phyloP scores from a whole-genome alignment of 352 stramenopile species.

The Phytophthora sojae region DNA sequence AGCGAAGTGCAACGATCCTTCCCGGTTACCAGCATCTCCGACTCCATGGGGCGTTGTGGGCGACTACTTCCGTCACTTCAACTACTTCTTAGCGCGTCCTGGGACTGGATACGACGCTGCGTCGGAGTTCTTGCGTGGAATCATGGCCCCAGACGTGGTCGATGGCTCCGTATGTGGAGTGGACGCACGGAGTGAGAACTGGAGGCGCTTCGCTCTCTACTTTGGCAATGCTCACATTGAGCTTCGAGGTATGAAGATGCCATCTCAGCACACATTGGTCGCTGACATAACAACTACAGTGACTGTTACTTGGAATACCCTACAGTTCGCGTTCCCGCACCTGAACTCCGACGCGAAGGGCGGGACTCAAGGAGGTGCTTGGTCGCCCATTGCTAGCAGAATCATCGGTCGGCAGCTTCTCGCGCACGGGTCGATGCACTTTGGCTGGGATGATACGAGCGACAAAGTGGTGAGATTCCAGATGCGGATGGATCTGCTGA shows the following conservation, averaged over 20 bases:
- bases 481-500: background rate
- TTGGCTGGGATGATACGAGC: background rate
- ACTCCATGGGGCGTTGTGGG: background rate
- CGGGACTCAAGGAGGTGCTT: background rate
- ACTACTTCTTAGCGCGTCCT: background rate
- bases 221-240: background rate
- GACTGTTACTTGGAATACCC: background rate
- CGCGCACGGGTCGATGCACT: too few species aligned
- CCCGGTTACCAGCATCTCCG: too few species aligned
- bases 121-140: background rate
- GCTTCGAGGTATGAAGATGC: background rate
- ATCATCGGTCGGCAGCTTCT: too few species aligned
- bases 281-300: background rate
- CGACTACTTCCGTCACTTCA: background rate
- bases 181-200: background rate
- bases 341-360: background rate
- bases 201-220: background rate
- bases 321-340: background rate
- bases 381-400: background rate
- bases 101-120: background rate
- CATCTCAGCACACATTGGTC: background rate
- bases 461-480: background rate
- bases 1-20: background rate
- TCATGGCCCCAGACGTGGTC: background rate
- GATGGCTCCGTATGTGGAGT: background rate